A percentile compares a stretch with the other conserved stretches of the same genome.
phyloP scores from a whole-genome alignment of 768 basidiomycete genomes.

The Xerocomellus chrysenteron region DNA sequence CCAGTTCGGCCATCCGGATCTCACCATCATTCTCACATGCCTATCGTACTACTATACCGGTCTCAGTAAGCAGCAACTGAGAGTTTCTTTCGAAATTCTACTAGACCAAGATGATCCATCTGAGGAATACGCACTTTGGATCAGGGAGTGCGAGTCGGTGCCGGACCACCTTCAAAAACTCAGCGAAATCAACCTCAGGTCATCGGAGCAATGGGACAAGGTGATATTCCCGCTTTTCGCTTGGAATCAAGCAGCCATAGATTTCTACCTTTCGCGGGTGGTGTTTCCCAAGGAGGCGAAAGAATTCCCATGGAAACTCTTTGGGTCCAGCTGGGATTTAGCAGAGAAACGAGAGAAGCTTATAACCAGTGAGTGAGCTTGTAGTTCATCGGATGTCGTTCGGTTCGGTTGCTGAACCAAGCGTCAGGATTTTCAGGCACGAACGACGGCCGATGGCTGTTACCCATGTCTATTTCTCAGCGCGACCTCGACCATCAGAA shows the following conservation, averaged over 20 bases:
- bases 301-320: constrained; percentile 32
- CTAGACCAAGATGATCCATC: constrained; percentile 2
- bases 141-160: not conserved
- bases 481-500: constrained; percentile 22
- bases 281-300: constrained; percentile 37
- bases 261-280: constrained; percentile 23
- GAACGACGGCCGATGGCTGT: constrained; percentile 36
- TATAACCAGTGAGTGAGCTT: constrained; percentile 1
- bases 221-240: not conserved
- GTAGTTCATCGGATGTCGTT: not conserved
- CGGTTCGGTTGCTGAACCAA: not conserved
- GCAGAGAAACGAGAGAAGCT: constrained; percentile 20
- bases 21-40: constrained; percentile 31
- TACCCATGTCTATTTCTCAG: constrained; percentile 34
- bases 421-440: constrained; percentile 39
- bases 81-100: not conserved
- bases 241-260: not conserved
- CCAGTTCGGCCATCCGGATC: constrained; percentile 38
- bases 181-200: not conserved
- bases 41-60: constrained; percentile 34
- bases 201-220: constrained; percentile 5
- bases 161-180: not conserved
- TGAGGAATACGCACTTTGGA: not conserved
- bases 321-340: constrained; percentile 37
- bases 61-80: not conserved